These are phyloP conservation scores for Leccinum disarticulatum DNA, from an alignment of 768 basidiomycete genomes.

Conservation along the genomic window DNA sequence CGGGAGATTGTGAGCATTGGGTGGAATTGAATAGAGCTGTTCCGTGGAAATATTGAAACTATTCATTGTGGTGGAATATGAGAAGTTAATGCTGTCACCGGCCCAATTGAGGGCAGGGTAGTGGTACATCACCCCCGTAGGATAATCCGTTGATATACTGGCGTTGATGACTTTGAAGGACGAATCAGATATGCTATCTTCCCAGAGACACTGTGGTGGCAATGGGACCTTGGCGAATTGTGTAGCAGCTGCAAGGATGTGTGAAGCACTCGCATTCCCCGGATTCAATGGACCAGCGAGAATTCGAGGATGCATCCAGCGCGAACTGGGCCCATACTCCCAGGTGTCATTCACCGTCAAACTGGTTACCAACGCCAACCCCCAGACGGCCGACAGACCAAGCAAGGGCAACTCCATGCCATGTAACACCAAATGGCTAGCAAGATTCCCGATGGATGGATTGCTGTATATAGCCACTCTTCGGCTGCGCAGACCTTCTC, in stretches of 20 bases:
- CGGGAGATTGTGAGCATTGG: slow-evolving; percentile 1
- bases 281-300: background rate
- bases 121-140: background rate
- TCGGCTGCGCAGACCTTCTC: background rate
- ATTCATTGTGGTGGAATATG: background rate
- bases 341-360: background rate
- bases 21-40: background rate
- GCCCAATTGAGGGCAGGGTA: background rate
- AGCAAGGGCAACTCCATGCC: slow-evolving; percentile 4
- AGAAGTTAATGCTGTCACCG: background rate
- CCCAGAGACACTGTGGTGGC: background rate
- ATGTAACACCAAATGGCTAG: background rate
- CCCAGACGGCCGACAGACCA: slow-evolving; percentile 1
- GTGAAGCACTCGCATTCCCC: background rate
- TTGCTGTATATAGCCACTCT: slow-evolving; percentile 5
- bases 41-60: slow-evolving; percentile 8
- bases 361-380: background rate
- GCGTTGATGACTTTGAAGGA: background rate
- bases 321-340: background rate
- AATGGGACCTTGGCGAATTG: background rate
- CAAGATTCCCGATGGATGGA: background rate
- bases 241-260: background rate
- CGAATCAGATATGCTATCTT: background rate
- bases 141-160: background rate
- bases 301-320: background rate